These are phyloP conservation scores for Fusarium sp. DNA, from an alignment of 2,329 filamentous ascomycete species.

Conservation along the genomic window DNA sequence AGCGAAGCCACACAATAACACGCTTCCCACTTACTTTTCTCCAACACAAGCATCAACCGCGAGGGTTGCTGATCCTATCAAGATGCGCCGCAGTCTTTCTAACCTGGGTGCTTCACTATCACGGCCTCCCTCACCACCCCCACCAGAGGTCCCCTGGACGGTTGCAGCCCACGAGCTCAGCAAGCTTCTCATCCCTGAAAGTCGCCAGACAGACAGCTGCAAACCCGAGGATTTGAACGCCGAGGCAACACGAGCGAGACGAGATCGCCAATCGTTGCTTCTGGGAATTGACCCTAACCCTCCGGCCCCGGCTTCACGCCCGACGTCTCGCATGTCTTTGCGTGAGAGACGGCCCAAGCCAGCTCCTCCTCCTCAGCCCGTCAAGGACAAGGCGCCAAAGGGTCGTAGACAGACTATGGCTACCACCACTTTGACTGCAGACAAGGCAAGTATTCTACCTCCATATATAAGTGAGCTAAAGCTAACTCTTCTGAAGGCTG, in stretches of 20 bases:
- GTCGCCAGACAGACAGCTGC: slow-evolving; percentile 81
- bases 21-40: slow-evolving; percentile 81
- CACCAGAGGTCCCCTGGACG: slow-evolving; percentile 87
- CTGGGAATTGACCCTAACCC: slow-evolving; percentile 44
- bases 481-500: slow-evolving; percentile 44
- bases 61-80: slow-evolving; percentile 77
- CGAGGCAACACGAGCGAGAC: slow-evolving; percentile 71
- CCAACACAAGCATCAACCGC: slow-evolving; percentile 90
- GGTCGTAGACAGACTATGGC: slow-evolving; percentile 73
- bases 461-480: neutral
- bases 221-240: slow-evolving; percentile 82
- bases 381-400: slow-evolving; percentile 44
- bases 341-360: slow-evolving; percentile 75
- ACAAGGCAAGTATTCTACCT: slow-evolving; percentile 44
- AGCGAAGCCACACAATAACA: slow-evolving; percentile 66
- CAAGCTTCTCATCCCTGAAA: slow-evolving; percentile 81
- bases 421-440: slow-evolving; percentile 44
- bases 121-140: slow-evolving; percentile 71
- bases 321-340: slow-evolving; percentile 75
- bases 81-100: slow-evolving; percentile 73
- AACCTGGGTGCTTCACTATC: slow-evolving; percentile 56
- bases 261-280: slow-evolving; percentile 72
- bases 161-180: slow-evolving; percentile 85
- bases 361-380: slow-evolving; percentile 62
- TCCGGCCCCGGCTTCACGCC: slow-evolving; percentile 50